Conservation (phyloP, 495 filamentous ascomycete species). For the Aspergillus saccharolyticus region DNA sequence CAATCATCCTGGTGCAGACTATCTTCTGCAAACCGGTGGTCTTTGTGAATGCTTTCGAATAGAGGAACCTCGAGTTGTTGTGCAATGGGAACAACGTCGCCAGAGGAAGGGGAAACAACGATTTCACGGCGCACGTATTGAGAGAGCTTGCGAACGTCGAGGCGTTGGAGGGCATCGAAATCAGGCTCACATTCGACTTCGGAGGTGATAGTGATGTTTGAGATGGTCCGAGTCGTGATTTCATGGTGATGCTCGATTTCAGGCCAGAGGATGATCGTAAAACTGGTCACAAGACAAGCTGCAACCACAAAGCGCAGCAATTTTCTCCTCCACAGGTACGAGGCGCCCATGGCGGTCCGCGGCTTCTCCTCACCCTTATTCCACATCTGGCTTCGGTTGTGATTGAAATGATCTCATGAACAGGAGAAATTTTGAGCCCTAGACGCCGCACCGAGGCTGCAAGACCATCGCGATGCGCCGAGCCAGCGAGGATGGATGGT, state of each 20-base stretch:
- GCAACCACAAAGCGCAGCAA: constrained; percentile 24
- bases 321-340: constrained; percentile 38
- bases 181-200: constrained; percentile 33
- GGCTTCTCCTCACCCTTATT: constrained; percentile 25
- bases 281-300: constrained; percentile 14
- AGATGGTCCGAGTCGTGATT: constrained; percentile 15
- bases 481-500: constrained; percentile 1
- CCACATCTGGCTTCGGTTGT: constrained; percentile 19
- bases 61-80: constrained; percentile 32
- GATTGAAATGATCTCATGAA: background rate
- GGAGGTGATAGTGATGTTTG: constrained; percentile 36
- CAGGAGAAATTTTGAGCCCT: background rate
- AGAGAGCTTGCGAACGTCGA: constrained; percentile 29
- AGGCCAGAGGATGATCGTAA: constrained; percentile 28
- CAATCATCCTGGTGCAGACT: constrained; percentile 27
- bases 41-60: constrained; percentile 17
- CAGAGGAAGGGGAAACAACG: constrained; percentile 24
- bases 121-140: constrained; percentile 44
- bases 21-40: background rate
- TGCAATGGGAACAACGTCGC: constrained; percentile 27
- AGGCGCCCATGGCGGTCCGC: constrained; percentile 21
- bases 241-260: constrained; percentile 13
- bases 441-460: constrained; percentile 15
- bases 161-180: constrained; percentile 22
- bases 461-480: constrained; percentile 19